phyloP scores from a whole-genome alignment of 768 basidiomycete species.

The Mycena belliarum region DNA sequence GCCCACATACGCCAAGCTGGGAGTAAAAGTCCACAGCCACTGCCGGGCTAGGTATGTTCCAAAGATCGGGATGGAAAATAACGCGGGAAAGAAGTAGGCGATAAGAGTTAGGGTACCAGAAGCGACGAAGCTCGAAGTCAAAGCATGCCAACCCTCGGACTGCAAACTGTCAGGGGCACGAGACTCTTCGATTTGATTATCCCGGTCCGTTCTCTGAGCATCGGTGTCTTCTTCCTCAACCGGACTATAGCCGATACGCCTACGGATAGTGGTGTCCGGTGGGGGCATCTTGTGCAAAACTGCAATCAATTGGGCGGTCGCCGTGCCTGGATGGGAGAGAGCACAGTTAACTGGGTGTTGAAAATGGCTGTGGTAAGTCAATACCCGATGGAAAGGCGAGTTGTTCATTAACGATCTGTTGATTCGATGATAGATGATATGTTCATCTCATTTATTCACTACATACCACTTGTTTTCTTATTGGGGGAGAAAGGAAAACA shows the following conservation, averaged over 20 bases:
- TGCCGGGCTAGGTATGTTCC: constrained; percentile 79
- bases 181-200: constrained; percentile 30
- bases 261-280: constrained; percentile 57
- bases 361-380: not conserved
- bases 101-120: constrained; percentile 76
- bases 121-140: constrained; percentile 75
- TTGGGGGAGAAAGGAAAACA: constrained; percentile 94
- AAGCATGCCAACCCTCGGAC: constrained; percentile 73
- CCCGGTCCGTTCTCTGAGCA: constrained; percentile 29
- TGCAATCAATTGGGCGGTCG: constrained; percentile 92
- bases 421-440: constrained; percentile 4
- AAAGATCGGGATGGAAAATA: constrained; percentile 86
- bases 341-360: not conserved
- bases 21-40: constrained; percentile 95
- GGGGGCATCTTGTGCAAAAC: constrained; percentile 81
- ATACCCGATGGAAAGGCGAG: constrained; percentile 87
- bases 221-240: constrained; percentile 38
- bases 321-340: constrained; percentile 45
- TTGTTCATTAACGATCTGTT: constrained; percentile 89
- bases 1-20: constrained; percentile 88
- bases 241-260: constrained; percentile 57
- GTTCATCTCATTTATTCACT: not conserved
- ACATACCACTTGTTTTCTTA: constrained; percentile 89
- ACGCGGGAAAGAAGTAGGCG: constrained; percentile 87
- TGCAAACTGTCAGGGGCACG: constrained; percentile 52